Evolutionary conservation across 768 basidiomycete genomes (phyloP), one percentile per base, ranked within the genome.

Genomic region (Lactifluus rugatus): DNA sequence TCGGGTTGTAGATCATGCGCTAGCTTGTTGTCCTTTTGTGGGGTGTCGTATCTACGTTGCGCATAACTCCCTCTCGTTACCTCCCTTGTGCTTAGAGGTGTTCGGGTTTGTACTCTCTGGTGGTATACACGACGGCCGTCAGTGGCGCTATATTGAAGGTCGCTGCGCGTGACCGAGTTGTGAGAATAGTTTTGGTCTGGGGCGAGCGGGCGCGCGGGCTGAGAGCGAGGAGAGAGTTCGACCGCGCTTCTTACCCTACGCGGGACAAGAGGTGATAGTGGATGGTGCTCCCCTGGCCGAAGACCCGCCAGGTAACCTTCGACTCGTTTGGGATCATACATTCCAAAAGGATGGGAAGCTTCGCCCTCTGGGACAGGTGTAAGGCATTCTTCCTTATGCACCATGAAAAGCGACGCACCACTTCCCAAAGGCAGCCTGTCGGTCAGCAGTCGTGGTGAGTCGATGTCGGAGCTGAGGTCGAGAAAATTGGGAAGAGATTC

Each of bases 401-500:
- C 11, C 19, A 32, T 23, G 8, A 54, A 37, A 23, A 28, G 45
- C 13, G 32, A 44, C 25, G n/a, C 13, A 41, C 21, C 25, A 17
- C 37, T 26, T 2, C 37, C 34, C 5, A 36, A 17, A 5, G 34
- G 39, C n/a, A 52, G 19, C 9, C 21, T 50, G 5, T 45, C 21
- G 19, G 41, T 13, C 10, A 31, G 11, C n/a, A 31, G 37, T 21
- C 19, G 39, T n/a, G 49, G 50, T 6, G 26, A 14, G 17, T 61
- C 54, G 21, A 32, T 3, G n/a, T 57, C 60, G 14, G 51, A 1
- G 21, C 49, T 21, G 26, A 62, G 57, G 44, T 64, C 63, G 51
- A 64, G 61, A 26, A 64, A 62, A 46, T 64, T 54, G 36, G 61
- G 57, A 17, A 64, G 57, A 37, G 47, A 34, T 2, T 58, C 61